Evolutionary conservation across 1,284 basidiomycete species (phyloP), one percentile per base, ranked within the genome.

Genomic region (Boletellus sp.): DNA sequence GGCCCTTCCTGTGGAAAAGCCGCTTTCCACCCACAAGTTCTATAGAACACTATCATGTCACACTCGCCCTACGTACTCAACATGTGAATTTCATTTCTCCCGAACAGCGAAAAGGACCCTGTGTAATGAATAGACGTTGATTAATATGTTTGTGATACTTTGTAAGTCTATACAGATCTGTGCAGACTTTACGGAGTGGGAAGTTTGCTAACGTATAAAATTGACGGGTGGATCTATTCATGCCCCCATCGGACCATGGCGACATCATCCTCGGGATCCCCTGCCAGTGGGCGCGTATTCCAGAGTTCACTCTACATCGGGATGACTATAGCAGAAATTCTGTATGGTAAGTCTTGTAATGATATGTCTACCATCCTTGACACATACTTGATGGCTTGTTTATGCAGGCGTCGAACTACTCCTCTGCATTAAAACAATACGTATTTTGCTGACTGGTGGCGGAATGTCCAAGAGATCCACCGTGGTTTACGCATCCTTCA

Each of bases 391-490:
- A 19, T 19, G 30, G 2, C 13, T 26, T 22, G 8, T 26, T 43
- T 13, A 38, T 26, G 15, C 44, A 68, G 63, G 65, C 16, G 21
- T 63, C 1, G 51, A 59, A 21, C 22, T 64, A 2, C 1, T 57
- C n/a, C 58, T 64, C 19, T 64, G 66, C 36, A 52, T 68, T 2
- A 51, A 45, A 38, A 63, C 65, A 6, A 50, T 68, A 2, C 44
- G 37, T 0, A 30, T 51, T 21, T 19, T 66, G 36, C 35, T 65
- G 8, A 18, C 24, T 6, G 36, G 36, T 15, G 33, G 13, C 40
- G 38, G 38, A 19, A 8, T n/a, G 18, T 26, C n/a, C 2, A 63
- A 38, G 28, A 60, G 37, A 40, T 50, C 50, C 2, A 19, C 51
- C 2, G 0, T 46, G 19, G 58, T 59, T 16, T 65, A 58, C 13